Evolutionary conservation across 1,284 basidiomycete species (phyloP), one percentile per base, ranked within the genome.

Genomic region (Tylopilus sp.): DNA sequence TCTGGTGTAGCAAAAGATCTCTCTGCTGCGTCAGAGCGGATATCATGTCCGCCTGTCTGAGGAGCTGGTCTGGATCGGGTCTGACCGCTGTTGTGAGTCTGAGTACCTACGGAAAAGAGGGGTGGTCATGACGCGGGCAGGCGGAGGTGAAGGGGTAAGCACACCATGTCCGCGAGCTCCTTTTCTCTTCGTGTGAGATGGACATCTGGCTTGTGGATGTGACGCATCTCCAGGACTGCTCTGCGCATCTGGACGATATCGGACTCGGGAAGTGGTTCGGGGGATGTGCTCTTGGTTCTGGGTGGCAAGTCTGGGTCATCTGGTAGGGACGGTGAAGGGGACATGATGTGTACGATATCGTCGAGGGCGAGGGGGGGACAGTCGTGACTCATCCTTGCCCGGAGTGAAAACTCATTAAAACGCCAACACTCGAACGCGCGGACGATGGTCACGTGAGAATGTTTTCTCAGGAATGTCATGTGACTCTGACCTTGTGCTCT

Each of bases 31-130:
- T 74, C 13, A 88, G 65, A 1, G 70, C 65, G 5, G 76, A 69
- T 55, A 88, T 87, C 11, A 74, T 74, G 19, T 77, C 74, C 7
- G 85, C 85, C 56, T 88, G 85, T 38, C 69, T 67, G 19, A 75
- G 60, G 2, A 87, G 67, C 57, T 87, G 85, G 3, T 72, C 60
- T 5, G 71, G 52, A 51, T 68, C 53, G 59, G 73, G 59, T 64
- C 71, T 48, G 59, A 63, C 50, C 50, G 58, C 65, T 45, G 69
- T 63, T 11, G 75, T 77, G 23, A 86, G 67, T 41, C 73, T 73
- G 18, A 79, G 57, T 19, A 84, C 72, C 83, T 86, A 56, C 18
- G 30, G 37, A 56, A 37, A 26, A 46, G 46, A 25, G 26, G 51
- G 40, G 43, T 40, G 37, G 35, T 56, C 40, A 40, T 39, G 25